These are phyloP conservation scores for Neurospora sp. DNA, from an alignment of 495 filamentous ascomycete genomes.

Conservation along the genomic window DNA sequence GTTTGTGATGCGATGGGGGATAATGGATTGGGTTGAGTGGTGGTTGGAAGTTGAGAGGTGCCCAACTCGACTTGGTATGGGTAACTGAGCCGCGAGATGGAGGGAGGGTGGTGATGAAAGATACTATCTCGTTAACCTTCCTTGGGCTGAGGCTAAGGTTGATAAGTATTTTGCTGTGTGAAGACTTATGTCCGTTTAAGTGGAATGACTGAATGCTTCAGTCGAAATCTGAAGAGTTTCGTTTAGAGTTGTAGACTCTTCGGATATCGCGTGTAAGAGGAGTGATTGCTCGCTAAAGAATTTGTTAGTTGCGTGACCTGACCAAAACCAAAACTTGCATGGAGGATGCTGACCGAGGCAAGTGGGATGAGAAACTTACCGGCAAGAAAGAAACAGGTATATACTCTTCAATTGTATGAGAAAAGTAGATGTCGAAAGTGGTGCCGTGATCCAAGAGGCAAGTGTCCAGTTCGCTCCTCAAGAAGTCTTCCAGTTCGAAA, in stretches of 20 bases:
- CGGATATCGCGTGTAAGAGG: neutral
- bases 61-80: neutral
- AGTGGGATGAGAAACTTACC: neutral
- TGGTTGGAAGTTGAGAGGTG: neutral
- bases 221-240: neutral
- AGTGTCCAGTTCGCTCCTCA: neutral
- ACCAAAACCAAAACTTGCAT: neutral
- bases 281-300: neutral
- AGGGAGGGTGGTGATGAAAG: neutral
- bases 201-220: neutral
- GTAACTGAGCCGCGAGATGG: neutral
- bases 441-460: conserved; percentile 6
- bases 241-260: neutral
- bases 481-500: conserved; percentile 8
- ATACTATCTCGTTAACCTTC: neutral
- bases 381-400: conserved; percentile 3
- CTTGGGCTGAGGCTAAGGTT: neutral
- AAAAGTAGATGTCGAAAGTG: conserved; percentile 3
- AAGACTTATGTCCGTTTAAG: no score
- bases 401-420: conserved; percentile 5
- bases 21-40: neutral
- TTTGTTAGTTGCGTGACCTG: neutral
- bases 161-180: no score
- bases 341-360: conserved; percentile 5
- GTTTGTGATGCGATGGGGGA: neutral